A percentile compares a stretch with the other conserved stretches of the same genome.
phyloP scores from a whole-genome alignment of 345 rosid genomes.

The Raphanus sativus region DNA sequence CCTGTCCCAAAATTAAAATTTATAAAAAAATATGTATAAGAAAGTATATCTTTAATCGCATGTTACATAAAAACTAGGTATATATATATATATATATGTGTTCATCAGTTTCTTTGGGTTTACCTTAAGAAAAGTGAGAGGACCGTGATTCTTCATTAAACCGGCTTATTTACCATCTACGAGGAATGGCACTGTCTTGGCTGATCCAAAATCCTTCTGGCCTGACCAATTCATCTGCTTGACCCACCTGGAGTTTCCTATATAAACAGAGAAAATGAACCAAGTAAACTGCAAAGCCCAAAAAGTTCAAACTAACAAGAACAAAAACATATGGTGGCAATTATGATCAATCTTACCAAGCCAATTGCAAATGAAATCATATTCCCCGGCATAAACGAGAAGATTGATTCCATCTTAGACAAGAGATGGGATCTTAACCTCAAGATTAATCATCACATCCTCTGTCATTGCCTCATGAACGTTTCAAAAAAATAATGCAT shows the following conservation, averaged over 20 bases:
- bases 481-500: no score
- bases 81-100: no score
- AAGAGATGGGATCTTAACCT: conserved; percentile 72
- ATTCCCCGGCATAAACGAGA: conserved; percentile 83
- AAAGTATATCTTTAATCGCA: not conserved
- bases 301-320: not conserved
- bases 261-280: not conserved
- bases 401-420: conserved; percentile 63
- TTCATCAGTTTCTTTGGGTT: not conserved
- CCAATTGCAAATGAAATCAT: conserved; percentile 91
- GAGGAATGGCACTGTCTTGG: conserved; percentile 49
- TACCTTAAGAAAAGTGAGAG: conserved; percentile 78
- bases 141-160: conserved; percentile 42
- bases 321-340: not conserved
- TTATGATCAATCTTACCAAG: conserved; percentile 49
- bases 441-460: conserved; percentile 88
- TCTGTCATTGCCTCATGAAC: conserved; percentile 51
- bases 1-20: conserved; percentile 1
- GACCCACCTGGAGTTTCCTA: conserved; percentile 88
- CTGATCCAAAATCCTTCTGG: conserved; percentile 48
- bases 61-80: not conserved
- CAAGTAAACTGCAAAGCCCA: not conserved
- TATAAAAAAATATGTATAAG: not conserved
- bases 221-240: conserved; percentile 79
- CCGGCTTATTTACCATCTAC: conserved; percentile 68